Conservation (phyloP, 129 eudicot genomes). For the Flaveria sonorensis region DNA sequence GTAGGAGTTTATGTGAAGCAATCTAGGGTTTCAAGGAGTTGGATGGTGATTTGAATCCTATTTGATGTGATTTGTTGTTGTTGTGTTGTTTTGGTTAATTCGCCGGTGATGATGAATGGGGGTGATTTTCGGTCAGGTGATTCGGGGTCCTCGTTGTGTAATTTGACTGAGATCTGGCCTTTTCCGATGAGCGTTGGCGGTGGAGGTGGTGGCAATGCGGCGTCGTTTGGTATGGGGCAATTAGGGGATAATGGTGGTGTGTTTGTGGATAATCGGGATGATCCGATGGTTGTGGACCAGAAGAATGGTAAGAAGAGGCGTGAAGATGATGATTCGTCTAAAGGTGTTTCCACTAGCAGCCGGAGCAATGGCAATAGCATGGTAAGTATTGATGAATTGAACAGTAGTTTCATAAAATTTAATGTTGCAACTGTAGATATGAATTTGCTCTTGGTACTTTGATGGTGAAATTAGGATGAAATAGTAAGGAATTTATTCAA, state of each 20-base stretch:
- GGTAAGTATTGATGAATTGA: constrained; percentile 28
- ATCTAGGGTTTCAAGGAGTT: constrained; percentile 12
- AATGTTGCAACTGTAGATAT: neutral
- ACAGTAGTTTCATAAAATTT: neutral
- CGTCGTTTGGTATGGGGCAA: constrained; percentile 36
- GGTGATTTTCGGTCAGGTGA: constrained; percentile 45
- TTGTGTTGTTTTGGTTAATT: constrained; percentile 44
- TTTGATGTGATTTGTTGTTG: neutral
- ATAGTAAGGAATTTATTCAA: neutral
- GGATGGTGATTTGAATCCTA: constrained; percentile 17
- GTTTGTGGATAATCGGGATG: constrained; percentile 51
- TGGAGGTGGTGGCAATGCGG: constrained; percentile 27
- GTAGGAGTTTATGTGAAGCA: neutral
- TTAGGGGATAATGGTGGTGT: constrained; percentile 22
- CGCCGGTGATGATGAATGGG: constrained; percentile 58
- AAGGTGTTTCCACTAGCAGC: constrained; percentile 68
- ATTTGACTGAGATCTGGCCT: constrained; percentile 87
- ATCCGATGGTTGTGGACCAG: constrained; percentile 60
- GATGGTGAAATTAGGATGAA: neutral
- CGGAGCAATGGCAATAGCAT: constrained; percentile 54
- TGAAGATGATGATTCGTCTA: constrained; percentile 50
- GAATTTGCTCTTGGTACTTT: neutral
- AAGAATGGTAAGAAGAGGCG: constrained; percentile 48
- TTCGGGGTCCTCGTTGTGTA: constrained; percentile 48
- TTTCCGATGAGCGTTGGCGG: constrained; percentile 45